Base-by-base conservation (phyloP, 1,284 basidiomycete genomes). In the Cryptococcus sp. region DNA sequence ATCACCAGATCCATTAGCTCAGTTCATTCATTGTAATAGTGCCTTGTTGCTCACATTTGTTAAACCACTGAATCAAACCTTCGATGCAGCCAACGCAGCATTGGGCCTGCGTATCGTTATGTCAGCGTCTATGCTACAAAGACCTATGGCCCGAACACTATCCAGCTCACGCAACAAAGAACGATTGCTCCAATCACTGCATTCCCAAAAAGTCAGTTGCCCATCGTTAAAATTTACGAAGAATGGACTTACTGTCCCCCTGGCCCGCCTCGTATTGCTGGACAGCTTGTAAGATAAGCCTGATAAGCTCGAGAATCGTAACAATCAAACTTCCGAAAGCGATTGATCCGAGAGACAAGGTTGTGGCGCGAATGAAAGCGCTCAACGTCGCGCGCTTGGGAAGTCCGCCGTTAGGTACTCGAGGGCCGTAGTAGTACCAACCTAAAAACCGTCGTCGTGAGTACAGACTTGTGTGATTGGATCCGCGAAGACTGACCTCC, bases 301-400 rank as follows among this genome's bases (percentile, higher is more conserved):
- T 80, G 46, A 93, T 65, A 5, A 93, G 72, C 67, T 95, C 92
- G 47, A 95, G 81, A 29, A 95, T 73, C 0, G 93, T 91, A 46
- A 95, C 91, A 61, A 95, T 90, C 67, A 95, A 80, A 2, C 88
- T 90, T 5, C 92, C 92, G 69, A 94, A 93, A 5, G 90, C 89
- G 67, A 95, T 92, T 0, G 89, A 91, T 6, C 91, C 93, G 29
- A 96, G 82, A 0, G 89, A 93, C 53, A 88, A 80, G 0, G 91
- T 92, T 16, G 87, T 88, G n/a, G 90, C 88, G 25, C 92, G 85
- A 39, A 83, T 82, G 72, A 95, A 89, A 0, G 89, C 83, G 46
- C 85, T 83, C 2, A 85, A 66, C 22, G 87, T 89, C 0, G 89
- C 88, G 69, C 88, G 83, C 56, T 83, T 84, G 25, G 89, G 89